Evolutionary conservation across 176 grass and related monocot species (phyloP), one percentile per base, ranked within the genome.

Genomic region (Oryza officinalis): DNA sequence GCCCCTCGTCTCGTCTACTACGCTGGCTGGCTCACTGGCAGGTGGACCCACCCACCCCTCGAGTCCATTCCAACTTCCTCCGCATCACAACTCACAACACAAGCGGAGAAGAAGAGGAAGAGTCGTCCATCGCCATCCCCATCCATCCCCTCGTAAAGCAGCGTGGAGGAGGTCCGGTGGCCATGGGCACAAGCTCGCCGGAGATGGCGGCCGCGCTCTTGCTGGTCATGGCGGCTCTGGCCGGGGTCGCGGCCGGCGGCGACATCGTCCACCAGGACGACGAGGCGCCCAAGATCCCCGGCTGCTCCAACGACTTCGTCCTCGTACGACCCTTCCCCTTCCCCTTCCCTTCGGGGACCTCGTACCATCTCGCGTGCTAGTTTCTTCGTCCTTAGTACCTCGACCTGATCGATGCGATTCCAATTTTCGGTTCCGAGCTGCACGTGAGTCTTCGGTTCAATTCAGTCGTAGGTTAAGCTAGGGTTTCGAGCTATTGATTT

Each of bases 221-320:
- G 45, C 61, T 77, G 64, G 12, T 84, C 30, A 13, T 87, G 52
- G 79, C 85, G 47, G 88, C 87, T 15, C 69, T 96, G 45, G 80
- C 44, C 5, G 78, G 83, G 69, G 54, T 89, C 65, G 91, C 85
- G 18, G 71, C 77, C 61, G 93, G 41, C 23, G 96, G 96, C 41
- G 96, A 98, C 89, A 98, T 94, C 81, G 87, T 94, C 46, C 93
- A 92, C 86, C 93, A 89, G 72, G 96, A 98, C 80, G 87, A 94
- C 73, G 65, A 94, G 52, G 91, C 91, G 2, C 96, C 93, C 12
- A 98, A 98, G 96, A 87, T 94, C 32, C 93, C 91, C 71, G 93
- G 93, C 47, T 98, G 96, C 91, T 88, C 89, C 77, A 98, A 98
- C 82, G 83, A 92, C 80, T 98, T 96, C 83, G 90, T 98, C 37